Evolutionary conservation across 2,329 filamentous ascomycete species (phyloP), one percentile per base, ranked within the genome.

Genomic region (Neonectria magnoliae): DNA sequence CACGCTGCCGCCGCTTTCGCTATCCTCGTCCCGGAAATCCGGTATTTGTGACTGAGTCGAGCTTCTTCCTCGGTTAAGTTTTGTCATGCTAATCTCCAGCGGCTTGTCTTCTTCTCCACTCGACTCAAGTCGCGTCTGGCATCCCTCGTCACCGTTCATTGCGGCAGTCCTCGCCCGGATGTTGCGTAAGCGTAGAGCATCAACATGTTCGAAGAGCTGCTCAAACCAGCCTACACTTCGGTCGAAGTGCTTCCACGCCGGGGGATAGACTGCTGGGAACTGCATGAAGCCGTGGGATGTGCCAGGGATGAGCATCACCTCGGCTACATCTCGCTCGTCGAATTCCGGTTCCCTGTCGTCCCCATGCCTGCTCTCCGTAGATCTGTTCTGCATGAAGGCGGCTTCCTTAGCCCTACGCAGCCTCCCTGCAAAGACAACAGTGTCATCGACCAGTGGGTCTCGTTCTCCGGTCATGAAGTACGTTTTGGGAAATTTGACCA

Each of bases 401-500:
- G 85, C 85, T 20, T 88, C 86, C 75, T 90, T 97, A 2, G 94
- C 93, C 66, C 94, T 89, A 7, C 94, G 86, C n/a, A 99, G 79
- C 0, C 95, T 85, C 0, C 95, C 96, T 0, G 96, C 94, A 74
- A 99, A 98, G 66, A 99, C 94, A 52, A 98, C 93, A 0, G 96
- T 99, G 77, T 99, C 96, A 75, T 99, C 96, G 0, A 98, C 96
- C 0, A 99, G 82, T 0, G 96, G 96, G 76, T 99, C 96, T 31
- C 95, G 91, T 81, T 99, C 96, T 54, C 96, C 96, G 0, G 96
- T 98, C 57, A 98, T 83, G 73, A 99, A 94, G 77, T 95, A 97
- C 0, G 92, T 96, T 77, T 97, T 97, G 1, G 96, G 96, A 71
- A 99, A 98, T n/a, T 87, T 86, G 14, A 91, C 88, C 0, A 99